These are phyloP conservation scores for bread wheat (Triticum aestivum) DNA, from an alignment of 176 grass and related monocot species.

Conservation along the genomic window IWGSC_CS_RefSeq_v2.1 NC_057799.1:333248084-333248583, in stretches of 20 bases:
- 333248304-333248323: slow-evolving; percentile 5
- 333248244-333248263: slow-evolving; percentile 3
- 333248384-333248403: background rate
- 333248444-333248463: slow-evolving; percentile 19
- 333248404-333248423: slow-evolving; percentile 18
- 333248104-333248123: slow-evolving; percentile 17
- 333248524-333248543: background rate
- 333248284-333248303: background rate
- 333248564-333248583: slow-evolving; percentile 8
- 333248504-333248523: background rate
- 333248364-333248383: slow-evolving; percentile 23
- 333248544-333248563: background rate
- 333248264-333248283: background rate
- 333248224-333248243: slow-evolving; percentile 17
- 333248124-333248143: background rate
- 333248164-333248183: slow-evolving; percentile 23
- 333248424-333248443: slow-evolving; percentile 17
- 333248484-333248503: slow-evolving; percentile 14
- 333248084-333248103: background rate
- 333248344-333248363: background rate
- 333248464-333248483: background rate
- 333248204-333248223: slow-evolving; percentile 16
- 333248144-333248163: slow-evolving; percentile 18
- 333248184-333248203: slow-evolving; percentile 30
- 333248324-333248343: slow-evolving; percentile 19